These are phyloP conservation scores for Podaxis sp. DNA, from an alignment of 768 basidiomycete genomes.

Conservation along the genomic window DNA sequence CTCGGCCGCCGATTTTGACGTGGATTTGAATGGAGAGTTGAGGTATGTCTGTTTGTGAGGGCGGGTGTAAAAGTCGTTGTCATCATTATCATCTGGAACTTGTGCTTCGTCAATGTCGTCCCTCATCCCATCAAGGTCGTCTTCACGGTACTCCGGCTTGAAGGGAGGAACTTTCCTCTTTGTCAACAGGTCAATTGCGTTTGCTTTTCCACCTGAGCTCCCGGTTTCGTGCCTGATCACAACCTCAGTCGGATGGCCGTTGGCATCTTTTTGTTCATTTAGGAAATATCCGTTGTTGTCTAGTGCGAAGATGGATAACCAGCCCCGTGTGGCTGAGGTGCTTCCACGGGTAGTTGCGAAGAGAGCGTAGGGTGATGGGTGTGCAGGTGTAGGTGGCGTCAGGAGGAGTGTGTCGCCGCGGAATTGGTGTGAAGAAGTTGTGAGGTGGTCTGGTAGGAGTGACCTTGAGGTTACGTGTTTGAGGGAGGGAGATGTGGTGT, in stretches of 20 bases:
- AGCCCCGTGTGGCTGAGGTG: constrained; percentile 34
- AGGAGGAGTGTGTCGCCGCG: constrained; percentile 50
- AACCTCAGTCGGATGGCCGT: constrained; percentile 18
- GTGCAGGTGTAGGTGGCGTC: constrained; percentile 33
- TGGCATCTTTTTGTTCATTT: background rate
- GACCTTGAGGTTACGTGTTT: constrained; percentile 32
- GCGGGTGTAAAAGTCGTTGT: constrained; percentile 14
- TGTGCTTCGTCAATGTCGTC: background rate
- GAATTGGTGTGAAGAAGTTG: constrained; percentile 23
- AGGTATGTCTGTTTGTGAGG: background rate
- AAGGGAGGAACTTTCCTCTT: constrained; percentile 23
- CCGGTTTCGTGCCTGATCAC: constrained; percentile 42
- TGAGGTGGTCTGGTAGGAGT: constrained; percentile 27
- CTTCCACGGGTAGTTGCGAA: constrained; percentile 51
- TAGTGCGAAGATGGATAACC: constrained; percentile 44
- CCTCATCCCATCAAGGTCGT: background rate
- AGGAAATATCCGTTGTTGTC: constrained; percentile 36
- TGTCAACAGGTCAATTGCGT: constrained; percentile 44
- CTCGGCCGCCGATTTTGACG: background rate
- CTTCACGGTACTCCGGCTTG: background rate
- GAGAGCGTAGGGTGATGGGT: constrained; percentile 38
- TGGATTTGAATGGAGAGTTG: background rate
- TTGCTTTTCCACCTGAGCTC: constrained; percentile 52
- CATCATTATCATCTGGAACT: constrained; percentile 9
- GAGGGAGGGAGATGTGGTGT: constrained; percentile 24